These are phyloP conservation scores for Rutidosis leptorrhynchoides DNA, from an alignment of 129 eudicot genomes.

Conservation along the genomic window DNA sequence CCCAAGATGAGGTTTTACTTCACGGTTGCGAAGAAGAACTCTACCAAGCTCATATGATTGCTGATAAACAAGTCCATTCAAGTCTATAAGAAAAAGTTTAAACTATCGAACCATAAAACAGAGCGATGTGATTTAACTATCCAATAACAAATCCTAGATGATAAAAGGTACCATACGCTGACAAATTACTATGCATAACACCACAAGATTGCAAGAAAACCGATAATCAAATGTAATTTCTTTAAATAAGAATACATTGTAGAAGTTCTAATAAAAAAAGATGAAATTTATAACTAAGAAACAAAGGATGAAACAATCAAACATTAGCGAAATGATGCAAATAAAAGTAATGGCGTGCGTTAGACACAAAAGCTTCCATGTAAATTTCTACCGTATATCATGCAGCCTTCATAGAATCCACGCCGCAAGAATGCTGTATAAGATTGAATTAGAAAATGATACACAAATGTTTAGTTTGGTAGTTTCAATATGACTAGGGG, in stretches of 20 bases:
- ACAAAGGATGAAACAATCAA: background rate
- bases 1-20: too few species aligned
- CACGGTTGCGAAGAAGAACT: too few species aligned
- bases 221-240: background rate
- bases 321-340: background rate
- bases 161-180: background rate
- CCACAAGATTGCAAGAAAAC: background rate
- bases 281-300: conserved; percentile 5
- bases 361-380: background rate
- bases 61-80: background rate
- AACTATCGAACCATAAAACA: background rate
- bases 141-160: background rate
- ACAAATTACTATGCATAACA: background rate
- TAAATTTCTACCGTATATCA: conserved; percentile 21
- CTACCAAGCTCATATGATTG: background rate
- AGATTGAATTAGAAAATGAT: conserved; percentile 5
- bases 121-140: background rate
- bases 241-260: background rate
- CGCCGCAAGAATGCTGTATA: conserved; percentile 30
- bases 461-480: too few species aligned
- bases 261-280: background rate
- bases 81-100: background rate
- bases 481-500: too few species aligned
- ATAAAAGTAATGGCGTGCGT: background rate
- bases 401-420: conserved; percentile 37